phyloP scores from a whole-genome alignment of 257 asterid species.

The Knoxia roxburghii region DNA sequence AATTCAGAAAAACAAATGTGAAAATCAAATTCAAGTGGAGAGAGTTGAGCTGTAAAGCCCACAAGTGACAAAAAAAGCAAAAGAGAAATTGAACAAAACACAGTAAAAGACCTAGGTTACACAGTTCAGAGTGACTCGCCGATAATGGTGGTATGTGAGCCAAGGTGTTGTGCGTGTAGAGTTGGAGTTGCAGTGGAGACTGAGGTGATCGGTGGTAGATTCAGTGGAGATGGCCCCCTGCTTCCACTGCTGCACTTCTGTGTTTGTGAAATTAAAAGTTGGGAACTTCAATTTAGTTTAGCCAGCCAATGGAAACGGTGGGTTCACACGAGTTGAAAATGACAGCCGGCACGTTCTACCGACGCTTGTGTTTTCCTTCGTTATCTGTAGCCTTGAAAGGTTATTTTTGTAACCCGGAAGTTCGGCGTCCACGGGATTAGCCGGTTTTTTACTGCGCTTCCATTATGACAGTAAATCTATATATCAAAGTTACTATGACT shows the following conservation, averaged over 20 bases:
- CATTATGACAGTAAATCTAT: too few species aligned
- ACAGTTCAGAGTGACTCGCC: not conserved
- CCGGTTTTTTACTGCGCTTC: too few species aligned
- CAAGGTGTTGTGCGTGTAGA: slow-evolving; percentile 1
- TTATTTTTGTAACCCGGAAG: too few species aligned
- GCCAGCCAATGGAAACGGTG: slow-evolving; percentile 4
- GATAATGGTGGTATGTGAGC: slow-evolving; percentile 4
- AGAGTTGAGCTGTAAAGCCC: slow-evolving; percentile 22
- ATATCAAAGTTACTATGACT: too few species aligned
- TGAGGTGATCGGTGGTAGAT: not conserved
- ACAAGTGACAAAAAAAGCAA: not conserved
- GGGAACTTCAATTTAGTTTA: not conserved
- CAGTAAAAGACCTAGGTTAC: not conserved
- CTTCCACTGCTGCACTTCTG: too few species aligned
- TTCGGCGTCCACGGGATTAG: too few species aligned
- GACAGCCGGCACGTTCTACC: slow-evolving; percentile 19
- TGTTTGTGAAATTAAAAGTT: too few species aligned
- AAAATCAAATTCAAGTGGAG: slow-evolving; percentile 1
- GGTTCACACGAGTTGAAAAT: slow-evolving; percentile 6
- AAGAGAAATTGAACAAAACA: slow-evolving; percentile 5
- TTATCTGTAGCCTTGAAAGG: too few species aligned
- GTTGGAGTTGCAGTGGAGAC: not conserved
- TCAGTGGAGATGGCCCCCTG: too few species aligned
- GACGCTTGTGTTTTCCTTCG: slow-evolving; percentile 14
- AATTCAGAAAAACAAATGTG: not conserved